Evolutionary conservation across 805 yeast species (phyloP), one percentile per base, ranked within the genome.

Genomic region (Kregervanrija pseudodelftensis): DNA sequence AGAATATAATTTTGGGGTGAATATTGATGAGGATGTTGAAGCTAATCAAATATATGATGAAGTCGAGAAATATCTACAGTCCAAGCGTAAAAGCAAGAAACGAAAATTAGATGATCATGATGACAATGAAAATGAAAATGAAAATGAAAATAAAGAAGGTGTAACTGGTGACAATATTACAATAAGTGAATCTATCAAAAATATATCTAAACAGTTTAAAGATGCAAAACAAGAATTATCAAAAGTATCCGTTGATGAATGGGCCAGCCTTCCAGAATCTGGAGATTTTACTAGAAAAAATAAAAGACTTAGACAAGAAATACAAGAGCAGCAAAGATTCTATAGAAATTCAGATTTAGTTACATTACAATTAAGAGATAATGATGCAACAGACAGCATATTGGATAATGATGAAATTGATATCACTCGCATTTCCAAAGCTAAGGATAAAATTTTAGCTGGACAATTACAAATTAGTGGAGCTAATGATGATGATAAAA

Each of bases 221-320:
- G 91, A 83, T 56, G 66, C 84, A 48, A 89, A 90, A 56, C 65
- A 80, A 28, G 77, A 72, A 1, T 62, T 90, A 34, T 66, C 80
- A 0, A 53, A 61, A 0, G 76, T 91, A 0, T 69, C 85, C 3
- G 75, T 69, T 15, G 84, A 77, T 3, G 82, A 90, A 55, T 91
- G 99, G 99, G 71, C 74, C 4, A 73, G 69, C 48, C 57, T 91
- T 3, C 98, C 98, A 0, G 96, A 88, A 50, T 93, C 87, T 1
- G 85, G 88, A 1, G 98, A 91, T 61, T 68, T 86, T 55, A 93
- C 99, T 0, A 74, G 80, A 55, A 70, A 78, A 46, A 88, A 88
- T 62, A 87, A 89, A 53, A 66, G 98, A 45, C 67, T 74, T 40
- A 67, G 96, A 43, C 61, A 79, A 37, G 70, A 79, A 43, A 74